Conservation (phyloP, 2,329 filamentous ascomycete genomes). For the Domatiomyces globalis region DNA sequence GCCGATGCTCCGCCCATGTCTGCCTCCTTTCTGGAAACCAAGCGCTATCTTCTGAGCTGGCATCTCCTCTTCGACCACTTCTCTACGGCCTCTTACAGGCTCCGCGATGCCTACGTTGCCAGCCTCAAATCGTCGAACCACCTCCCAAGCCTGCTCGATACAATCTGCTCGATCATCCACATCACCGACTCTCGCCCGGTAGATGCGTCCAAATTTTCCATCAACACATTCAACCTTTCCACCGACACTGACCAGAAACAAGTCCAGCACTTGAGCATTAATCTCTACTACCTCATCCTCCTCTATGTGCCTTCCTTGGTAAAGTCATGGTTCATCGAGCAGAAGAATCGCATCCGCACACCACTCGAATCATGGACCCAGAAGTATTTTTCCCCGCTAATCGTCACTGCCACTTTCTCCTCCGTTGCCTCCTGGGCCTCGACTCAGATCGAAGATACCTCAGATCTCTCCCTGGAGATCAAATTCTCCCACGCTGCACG, state of each 20-base stretch:
- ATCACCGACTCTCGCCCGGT: constrained; percentile 60
- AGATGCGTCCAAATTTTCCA: constrained; percentile 55
- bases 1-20: constrained; percentile 57
- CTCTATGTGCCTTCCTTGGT: constrained; percentile 65
- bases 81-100: constrained; percentile 59
- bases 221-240: constrained; percentile 46
- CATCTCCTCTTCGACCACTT: constrained; percentile 80
- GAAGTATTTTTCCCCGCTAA: constrained; percentile 43
- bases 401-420: constrained; percentile 28
- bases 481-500: constrained; percentile 56
- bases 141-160: constrained; percentile 55
- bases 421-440: constrained; percentile 29
- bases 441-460: constrained; percentile 32
- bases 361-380: constrained; percentile 75
- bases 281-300: constrained; percentile 72
- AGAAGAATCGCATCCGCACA: constrained; percentile 62
- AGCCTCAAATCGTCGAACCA: constrained; percentile 57
- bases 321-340: constrained; percentile 71
- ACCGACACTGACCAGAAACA: constrained; percentile 49
- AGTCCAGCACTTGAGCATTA: constrained; percentile 68
- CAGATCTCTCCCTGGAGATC: constrained; percentile 43
- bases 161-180: constrained; percentile 73
- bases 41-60: constrained; percentile 79
- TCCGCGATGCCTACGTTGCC: constrained; percentile 67
- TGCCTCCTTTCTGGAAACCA: constrained; percentile 49